These are phyloP conservation scores for Pythium chondricola DNA, from an alignment of 352 stramenopile species.

Conservation along the genomic window DNA sequence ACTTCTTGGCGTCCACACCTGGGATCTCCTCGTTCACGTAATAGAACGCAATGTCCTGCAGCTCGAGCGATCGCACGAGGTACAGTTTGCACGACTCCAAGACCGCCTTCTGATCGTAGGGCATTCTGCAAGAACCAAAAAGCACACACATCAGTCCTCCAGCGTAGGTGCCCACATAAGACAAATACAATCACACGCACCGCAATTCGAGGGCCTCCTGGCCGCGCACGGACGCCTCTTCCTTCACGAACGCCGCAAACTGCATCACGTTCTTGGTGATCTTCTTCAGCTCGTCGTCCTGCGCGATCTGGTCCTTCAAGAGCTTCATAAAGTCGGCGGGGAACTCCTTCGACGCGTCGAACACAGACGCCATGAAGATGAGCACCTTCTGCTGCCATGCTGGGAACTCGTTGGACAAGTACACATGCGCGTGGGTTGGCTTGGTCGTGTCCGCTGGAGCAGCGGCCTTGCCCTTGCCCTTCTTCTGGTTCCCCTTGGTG, in stretches of 20 bases:
- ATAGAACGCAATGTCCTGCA: slow-evolving; percentile 85
- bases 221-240: slow-evolving; percentile 89
- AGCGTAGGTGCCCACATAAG: no score
- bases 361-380: slow-evolving; percentile 57
- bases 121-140: slow-evolving; percentile 55
- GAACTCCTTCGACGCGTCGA: slow-evolving; percentile 52
- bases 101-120: slow-evolving; percentile 94
- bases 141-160: slow-evolving; percentile 2
- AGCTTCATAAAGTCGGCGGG: slow-evolving; percentile 83
- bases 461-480: slow-evolving; percentile 88
- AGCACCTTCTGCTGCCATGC: slow-evolving; percentile 84
- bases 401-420: slow-evolving; percentile 80
- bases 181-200: slow-evolving; percentile 21
- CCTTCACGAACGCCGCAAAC: slow-evolving; percentile 95
- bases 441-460: slow-evolving; percentile 81
- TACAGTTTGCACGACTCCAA: slow-evolving; percentile 91
- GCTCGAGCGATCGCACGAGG: slow-evolving; percentile 81
- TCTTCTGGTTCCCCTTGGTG: slow-evolving; percentile 71
- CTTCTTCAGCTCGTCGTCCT: slow-evolving; percentile 81
- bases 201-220: slow-evolving; percentile 90
- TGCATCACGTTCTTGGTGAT: slow-evolving; percentile 96
- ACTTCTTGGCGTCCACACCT: slow-evolving; percentile 76
- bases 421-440: slow-evolving; percentile 81
- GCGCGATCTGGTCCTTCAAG: slow-evolving; percentile 67
- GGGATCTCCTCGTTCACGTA: slow-evolving; percentile 68